Evolutionary conservation across 2,329 filamentous ascomycete species (phyloP), one percentile per base, ranked within the genome.

Genomic region (Leptographium galeiforme): DNA sequence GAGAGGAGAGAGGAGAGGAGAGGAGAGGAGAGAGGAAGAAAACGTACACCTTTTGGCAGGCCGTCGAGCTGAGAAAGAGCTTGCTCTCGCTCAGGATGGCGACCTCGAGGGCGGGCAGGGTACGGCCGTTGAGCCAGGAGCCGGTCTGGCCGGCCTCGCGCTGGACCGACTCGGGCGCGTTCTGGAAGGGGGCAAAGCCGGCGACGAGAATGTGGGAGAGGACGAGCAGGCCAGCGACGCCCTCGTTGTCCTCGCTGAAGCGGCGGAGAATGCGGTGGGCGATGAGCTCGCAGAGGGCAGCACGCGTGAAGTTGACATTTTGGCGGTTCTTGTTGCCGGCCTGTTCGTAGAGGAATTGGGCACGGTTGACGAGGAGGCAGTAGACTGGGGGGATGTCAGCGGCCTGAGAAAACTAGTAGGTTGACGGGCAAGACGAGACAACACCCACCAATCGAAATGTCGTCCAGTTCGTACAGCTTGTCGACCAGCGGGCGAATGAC

Each of bases 61-160:
- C 84, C 0, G 85, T 85, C 43, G 85, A 84, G 65, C 82, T 83
- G 38, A 93, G 71, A 55, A 94, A 88, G 54, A 80, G 72, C 66
- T 90, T 91, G 66, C 85, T 87, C 66, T 90, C 85, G 1, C 84
- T 88, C 40, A 93, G 73, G 57, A 93, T 93, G 52, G 87, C 88
- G 36, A 93, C 79, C 68, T 94, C 88, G 8, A 94, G 74, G 13
- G 87, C 85, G 0, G 87, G 89, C 54, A 91, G 68, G 51, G 83
- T 86, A 58, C 80, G 70, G 55, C 74, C 68, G 55, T 74, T 69
- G 39, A 69, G 70, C 69, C 72, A 76, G 2, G 72, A 68, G 14
- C 69, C 52, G 40, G n/a, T 19, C 13, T 41, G 13, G 57, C 76
- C 72, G 34, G 77, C 79, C 59, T 85, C 75, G 16, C 73, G 70